A percentile compares a stretch with the other conserved stretches of the same genome.
Conservation (phyloP, 495 filamentous ascomycete genomes). For the Chaetomium tenue region DNA sequence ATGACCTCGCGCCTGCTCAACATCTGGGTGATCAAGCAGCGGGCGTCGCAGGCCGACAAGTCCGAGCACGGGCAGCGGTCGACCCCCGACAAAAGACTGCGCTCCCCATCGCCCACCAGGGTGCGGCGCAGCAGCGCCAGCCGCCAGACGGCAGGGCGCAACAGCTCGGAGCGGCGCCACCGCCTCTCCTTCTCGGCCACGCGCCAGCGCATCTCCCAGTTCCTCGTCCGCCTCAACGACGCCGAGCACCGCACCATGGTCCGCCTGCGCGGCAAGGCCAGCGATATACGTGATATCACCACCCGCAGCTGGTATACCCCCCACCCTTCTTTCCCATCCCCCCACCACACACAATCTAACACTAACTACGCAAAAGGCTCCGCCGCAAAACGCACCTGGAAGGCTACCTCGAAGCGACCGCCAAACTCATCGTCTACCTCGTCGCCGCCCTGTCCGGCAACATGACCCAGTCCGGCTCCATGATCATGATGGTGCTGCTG, state of each 20-base stretch:
- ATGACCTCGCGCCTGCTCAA: conserved; percentile 56
- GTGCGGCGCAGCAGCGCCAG: neutral
- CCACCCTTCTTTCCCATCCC: neutral
- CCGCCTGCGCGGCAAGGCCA: conserved; percentile 50
- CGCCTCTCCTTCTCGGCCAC: neutral
- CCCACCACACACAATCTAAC: neutral
- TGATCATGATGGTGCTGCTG: conserved; percentile 51
- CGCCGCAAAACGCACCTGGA: conserved; percentile 51
- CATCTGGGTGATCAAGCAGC: conserved; percentile 53
- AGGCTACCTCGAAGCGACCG: conserved; percentile 42
- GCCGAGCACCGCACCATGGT: conserved; percentile 39
- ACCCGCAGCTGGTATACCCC: conserved; percentile 46
- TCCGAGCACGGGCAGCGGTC: neutral
- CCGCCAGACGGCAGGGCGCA: neutral
- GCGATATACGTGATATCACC: conserved; percentile 59
- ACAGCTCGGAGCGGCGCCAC: neutral
- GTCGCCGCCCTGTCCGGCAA: conserved; percentile 54
- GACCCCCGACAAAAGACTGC: too few relatives aligned
- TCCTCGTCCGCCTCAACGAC: conserved; percentile 35
- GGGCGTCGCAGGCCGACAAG: conserved; percentile 20
- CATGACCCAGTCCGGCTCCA: conserved; percentile 46
- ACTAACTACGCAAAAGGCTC: conserved; percentile 27
- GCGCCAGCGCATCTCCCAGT: neutral
- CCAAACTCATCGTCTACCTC: conserved; percentile 56
- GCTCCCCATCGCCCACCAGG: neutral